Base-by-base conservation (phyloP, 345 rosid genomes). In the Pseudoturritis turrita region DNA sequence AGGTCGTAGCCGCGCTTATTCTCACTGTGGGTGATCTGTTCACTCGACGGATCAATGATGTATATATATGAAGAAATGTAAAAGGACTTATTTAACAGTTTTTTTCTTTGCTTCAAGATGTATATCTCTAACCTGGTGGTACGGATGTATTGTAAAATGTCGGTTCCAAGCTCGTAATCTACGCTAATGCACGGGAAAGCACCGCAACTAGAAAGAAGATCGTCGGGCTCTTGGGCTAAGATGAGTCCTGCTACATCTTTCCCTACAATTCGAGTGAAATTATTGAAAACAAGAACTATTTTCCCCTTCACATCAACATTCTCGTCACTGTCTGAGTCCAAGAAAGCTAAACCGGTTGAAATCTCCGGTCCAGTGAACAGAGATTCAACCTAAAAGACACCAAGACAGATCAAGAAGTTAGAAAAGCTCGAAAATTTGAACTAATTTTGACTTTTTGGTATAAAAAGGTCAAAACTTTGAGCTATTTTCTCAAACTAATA, bases 331-430 rank as follows among this genome's bases (percentile, higher is more conserved):
- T 3, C 1, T 21, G 6, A 5, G 9, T 17, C 65, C 15, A 25
- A 12, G 52, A 44, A 65, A 17, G 23, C 65, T 37, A 73, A 65
- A 64, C 52, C 35, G 5, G 71, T 64, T 54, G 77, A 35, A 26
- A 73, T 55, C 4, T 73, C 71, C 33, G 50, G 77, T 46, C 77
- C 77, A 36, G 66, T 73, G 60, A 12, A 57, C 50, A 73, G 15
- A 54, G 77, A 64, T 14, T 83, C 81, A 39, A 77, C 76, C 71
- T 86, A 80, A 33, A 33, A 21, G 70, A 41, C 55, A 87, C 50
- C 22, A 65, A 47, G 10, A 18, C 3, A 15, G 11, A 53, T 1
- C n/a, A 26, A 35, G 3, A 51, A 44, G 17, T 35, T 5, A 25
- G n/a, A 14, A 23, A 9, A 50, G 3, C 1, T 49, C 12, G 1